Percentiles rank a stretch among this genome's conserved stretches.
Evolutionary conservation across 768 basidiomycete genomes (phyloP).

Genomic region (Phallus indusiatus): DNA sequence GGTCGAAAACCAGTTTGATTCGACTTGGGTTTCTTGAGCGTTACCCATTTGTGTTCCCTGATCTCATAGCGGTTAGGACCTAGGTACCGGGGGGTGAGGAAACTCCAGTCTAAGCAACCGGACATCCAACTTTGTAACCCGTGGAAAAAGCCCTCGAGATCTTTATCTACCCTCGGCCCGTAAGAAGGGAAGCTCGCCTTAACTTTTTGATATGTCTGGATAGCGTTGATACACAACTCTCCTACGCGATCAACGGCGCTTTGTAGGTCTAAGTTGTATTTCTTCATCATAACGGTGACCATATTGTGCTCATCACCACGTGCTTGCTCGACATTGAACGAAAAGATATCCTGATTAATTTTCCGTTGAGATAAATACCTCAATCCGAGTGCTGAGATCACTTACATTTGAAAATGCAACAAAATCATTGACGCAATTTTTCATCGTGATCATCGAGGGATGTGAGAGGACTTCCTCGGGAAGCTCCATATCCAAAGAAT

Average conservation of each 20-base stretch:
- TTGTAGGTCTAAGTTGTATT: slow-evolving; percentile 64
- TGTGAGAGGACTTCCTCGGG: slow-evolving; percentile 34
- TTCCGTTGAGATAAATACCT: not conserved
- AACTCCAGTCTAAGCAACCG: not conserved
- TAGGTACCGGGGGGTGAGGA: not conserved
- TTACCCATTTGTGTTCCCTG: not conserved
- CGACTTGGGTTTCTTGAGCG: not conserved
- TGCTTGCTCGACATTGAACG: slow-evolving; percentile 77
- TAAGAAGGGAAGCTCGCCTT: not conserved
- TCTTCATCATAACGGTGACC: slow-evolving; percentile 69
- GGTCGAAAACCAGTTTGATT: not conserved
- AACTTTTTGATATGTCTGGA: not conserved
- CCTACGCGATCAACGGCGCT: slow-evolving; percentile 43
- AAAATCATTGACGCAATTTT: slow-evolving; percentile 1
- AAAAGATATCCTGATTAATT: slow-evolving; percentile 73
- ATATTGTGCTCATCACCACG: slow-evolving; percentile 79
- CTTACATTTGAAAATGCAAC: not conserved
- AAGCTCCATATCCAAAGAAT: slow-evolving; percentile 39
- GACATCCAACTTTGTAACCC: not conserved
- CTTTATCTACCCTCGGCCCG: not conserved
- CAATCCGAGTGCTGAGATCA: not conserved
- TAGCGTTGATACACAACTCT: slow-evolving; percentile 2
- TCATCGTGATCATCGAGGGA: slow-evolving; percentile 9
- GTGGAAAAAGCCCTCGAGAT: not conserved
- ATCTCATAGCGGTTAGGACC: not conserved